phyloP scores from a whole-genome alignment of 1,284 basidiomycete genomes.

The Apiotrichum gracile region DNA sequence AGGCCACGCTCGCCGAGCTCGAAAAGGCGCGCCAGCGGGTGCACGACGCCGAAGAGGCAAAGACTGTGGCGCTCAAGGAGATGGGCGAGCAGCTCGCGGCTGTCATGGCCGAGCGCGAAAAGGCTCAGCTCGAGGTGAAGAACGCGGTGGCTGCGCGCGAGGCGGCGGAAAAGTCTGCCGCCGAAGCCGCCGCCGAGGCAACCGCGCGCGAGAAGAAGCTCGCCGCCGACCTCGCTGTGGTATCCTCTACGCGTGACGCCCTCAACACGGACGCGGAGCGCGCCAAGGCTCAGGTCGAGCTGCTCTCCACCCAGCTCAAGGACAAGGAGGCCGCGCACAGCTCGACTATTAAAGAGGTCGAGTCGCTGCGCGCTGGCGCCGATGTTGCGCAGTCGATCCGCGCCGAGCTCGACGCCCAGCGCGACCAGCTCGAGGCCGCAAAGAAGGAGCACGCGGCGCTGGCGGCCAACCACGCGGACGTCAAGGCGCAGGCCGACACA shows the following conservation, averaged over 20 bases:
- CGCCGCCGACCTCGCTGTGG: neutral
- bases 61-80: neutral
- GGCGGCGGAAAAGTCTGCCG: neutral
- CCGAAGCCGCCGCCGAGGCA: neutral
- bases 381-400: conserved; percentile 12
- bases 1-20: neutral
- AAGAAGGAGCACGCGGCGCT: conserved; percentile 4
- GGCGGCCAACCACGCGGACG: conserved; percentile 1
- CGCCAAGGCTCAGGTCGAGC: neutral
- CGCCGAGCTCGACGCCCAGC: conserved; percentile 8
- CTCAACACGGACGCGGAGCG: conserved; percentile 1
- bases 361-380: conserved; percentile 16
- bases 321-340: neutral
- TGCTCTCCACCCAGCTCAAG: neutral
- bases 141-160: neutral
- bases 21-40: neutral
- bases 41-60: neutral
- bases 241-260: neutral
- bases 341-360: conserved; percentile 9
- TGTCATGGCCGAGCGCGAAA: neutral
- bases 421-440: conserved; percentile 1
- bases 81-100: neutral
- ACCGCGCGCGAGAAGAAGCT: conserved; percentile 6
- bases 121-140: neutral
- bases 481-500: neutral